Evolutionary conservation across 768 basidiomycete genomes (phyloP).

Genomic region (Suillus clintonianus): DNA sequence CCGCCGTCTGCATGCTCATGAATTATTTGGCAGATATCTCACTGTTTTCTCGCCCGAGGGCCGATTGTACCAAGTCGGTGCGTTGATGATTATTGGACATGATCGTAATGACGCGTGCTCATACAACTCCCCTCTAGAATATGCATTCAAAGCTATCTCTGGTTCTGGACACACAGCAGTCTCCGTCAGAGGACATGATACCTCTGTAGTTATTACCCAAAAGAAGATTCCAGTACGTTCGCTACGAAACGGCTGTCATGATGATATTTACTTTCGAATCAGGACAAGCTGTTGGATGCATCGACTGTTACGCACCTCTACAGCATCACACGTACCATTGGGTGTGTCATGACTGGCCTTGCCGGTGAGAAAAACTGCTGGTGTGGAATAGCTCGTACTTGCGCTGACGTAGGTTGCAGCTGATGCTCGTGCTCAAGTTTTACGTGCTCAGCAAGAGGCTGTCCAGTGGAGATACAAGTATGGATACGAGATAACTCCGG

Average conservation of each 20-base stretch:
- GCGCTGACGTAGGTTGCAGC: slow-evolving; percentile 46
- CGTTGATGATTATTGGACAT: slow-evolving; percentile 28
- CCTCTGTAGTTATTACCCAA: slow-evolving; percentile 94
- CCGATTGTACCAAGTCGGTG: slow-evolving; percentile 97
- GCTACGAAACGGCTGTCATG: background rate
- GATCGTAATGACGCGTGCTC: slow-evolving; percentile 9
- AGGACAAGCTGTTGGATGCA: slow-evolving; percentile 98
- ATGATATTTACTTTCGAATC: slow-evolving; percentile 5
- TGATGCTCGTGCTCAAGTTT: slow-evolving; percentile 89
- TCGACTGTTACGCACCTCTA: slow-evolving; percentile 93
- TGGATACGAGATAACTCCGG: slow-evolving; percentile 97
- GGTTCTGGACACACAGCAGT: slow-evolving; percentile 95
- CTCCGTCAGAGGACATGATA: slow-evolving; percentile 91
- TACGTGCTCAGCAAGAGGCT: slow-evolving; percentile 84
- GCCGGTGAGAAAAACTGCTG: slow-evolving; percentile 58
- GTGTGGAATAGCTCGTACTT: background rate
- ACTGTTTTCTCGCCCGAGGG: slow-evolving; percentile 98
- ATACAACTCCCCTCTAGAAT: slow-evolving; percentile 56
- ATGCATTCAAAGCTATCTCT: slow-evolving; percentile 99
- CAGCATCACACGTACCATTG: slow-evolving; percentile 94
- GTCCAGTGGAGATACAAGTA: slow-evolving; percentile 94
- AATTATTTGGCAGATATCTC: slow-evolving; percentile 62
- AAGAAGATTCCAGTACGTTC: slow-evolving; percentile 92
- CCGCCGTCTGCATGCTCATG: background rate
- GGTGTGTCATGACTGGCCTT: slow-evolving; percentile 98